phyloP scores from a whole-genome alignment of 1,284 basidiomycete species.

The Agroathelia rolfsii region DNA sequence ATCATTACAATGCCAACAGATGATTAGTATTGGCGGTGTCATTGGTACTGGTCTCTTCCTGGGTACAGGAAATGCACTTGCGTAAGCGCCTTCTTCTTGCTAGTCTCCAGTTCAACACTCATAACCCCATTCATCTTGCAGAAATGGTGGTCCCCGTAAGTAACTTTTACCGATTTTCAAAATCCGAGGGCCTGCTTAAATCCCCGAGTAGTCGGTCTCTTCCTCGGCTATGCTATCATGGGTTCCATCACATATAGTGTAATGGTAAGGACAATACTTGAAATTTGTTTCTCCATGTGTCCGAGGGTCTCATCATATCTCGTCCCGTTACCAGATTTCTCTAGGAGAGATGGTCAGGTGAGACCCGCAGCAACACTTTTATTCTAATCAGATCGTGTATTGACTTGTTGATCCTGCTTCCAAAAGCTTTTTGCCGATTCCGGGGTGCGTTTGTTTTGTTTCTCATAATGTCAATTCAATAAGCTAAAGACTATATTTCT shows the following conservation, averaged over 20 bases:
- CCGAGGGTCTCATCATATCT: not conserved
- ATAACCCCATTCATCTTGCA: not conserved
- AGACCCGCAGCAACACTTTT: no score
- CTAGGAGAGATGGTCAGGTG: conserved; percentile 37
- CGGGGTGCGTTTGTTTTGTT: conserved; percentile 24
- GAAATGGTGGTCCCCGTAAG: conserved; percentile 1
- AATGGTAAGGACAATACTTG: conserved; percentile 1
- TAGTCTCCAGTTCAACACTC: conserved; percentile 21
- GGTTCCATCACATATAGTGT: conserved; percentile 17
- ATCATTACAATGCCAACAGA: no score
- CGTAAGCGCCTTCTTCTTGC: conserved; percentile 21
- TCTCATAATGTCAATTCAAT: conserved; percentile 17
- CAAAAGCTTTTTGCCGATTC: conserved; percentile 26
- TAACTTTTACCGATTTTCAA: not conserved
- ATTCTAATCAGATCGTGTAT: conserved; percentile 52
- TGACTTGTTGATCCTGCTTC: conserved; percentile 21
- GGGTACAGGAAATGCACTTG: conserved; percentile 21
- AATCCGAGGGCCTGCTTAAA: conserved; percentile 8
- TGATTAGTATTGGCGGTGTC: conserved; percentile 26
- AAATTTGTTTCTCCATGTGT: not conserved
- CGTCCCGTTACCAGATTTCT: conserved; percentile 17
- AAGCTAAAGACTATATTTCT: conserved; percentile 4
- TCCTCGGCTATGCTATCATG: conserved; percentile 12
- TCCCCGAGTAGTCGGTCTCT: conserved; percentile 12
- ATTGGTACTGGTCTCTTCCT: conserved; percentile 42